Evolutionary conservation across 768 basidiomycete genomes (phyloP).

Genomic region (Pleurotus djamor): DNA sequence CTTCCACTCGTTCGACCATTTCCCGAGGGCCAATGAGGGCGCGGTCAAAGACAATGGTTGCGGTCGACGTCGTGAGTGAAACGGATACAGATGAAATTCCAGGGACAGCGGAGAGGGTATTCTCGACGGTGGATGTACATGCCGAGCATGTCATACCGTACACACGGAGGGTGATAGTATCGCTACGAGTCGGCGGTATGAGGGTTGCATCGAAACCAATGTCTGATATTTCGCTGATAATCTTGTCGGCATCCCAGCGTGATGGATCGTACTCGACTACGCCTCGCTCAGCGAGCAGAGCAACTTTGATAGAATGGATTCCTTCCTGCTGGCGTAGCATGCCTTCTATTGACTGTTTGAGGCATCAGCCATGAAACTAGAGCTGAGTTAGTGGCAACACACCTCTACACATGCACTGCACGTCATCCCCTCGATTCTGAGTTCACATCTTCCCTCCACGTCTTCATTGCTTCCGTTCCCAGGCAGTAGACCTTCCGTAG

Average conservation of each 20-base stretch:
- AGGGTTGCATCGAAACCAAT: slow-evolving; percentile 88
- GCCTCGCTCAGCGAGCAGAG: slow-evolving; percentile 93
- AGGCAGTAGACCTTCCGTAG: slow-evolving; percentile 9
- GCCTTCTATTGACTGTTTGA: slow-evolving; percentile 73
- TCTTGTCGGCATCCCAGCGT: slow-evolving; percentile 78
- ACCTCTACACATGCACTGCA: slow-evolving; percentile 90
- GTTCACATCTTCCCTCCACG: slow-evolving; percentile 61
- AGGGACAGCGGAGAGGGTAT: slow-evolving; percentile 62
- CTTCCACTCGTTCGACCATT: slow-evolving; percentile 83
- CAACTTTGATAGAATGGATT: slow-evolving; percentile 91
- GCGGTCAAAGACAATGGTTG: slow-evolving; percentile 75
- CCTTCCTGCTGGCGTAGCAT: slow-evolving; percentile 83
- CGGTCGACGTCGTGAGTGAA: slow-evolving; percentile 74
- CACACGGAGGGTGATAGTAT: slow-evolving; percentile 72
- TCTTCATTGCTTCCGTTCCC: slow-evolving; percentile 7
- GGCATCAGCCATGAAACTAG: not conserved
- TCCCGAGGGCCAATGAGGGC: slow-evolving; percentile 75
- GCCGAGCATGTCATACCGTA: slow-evolving; percentile 92
- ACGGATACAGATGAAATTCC: slow-evolving; percentile 74
- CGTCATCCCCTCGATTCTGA: slow-evolving; percentile 88
- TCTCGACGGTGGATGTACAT: slow-evolving; percentile 77
- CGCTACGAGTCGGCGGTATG: slow-evolving; percentile 62
- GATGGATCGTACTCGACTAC: slow-evolving; percentile 86
- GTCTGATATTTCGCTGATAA: slow-evolving; percentile 86
- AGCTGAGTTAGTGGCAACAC: slow-evolving; percentile 16